A percentile compares a stretch with the other conserved stretches of the same genome.
phyloP scores from a whole-genome alignment of 1,284 basidiomycete species.

The Trametes polyzona region DNA sequence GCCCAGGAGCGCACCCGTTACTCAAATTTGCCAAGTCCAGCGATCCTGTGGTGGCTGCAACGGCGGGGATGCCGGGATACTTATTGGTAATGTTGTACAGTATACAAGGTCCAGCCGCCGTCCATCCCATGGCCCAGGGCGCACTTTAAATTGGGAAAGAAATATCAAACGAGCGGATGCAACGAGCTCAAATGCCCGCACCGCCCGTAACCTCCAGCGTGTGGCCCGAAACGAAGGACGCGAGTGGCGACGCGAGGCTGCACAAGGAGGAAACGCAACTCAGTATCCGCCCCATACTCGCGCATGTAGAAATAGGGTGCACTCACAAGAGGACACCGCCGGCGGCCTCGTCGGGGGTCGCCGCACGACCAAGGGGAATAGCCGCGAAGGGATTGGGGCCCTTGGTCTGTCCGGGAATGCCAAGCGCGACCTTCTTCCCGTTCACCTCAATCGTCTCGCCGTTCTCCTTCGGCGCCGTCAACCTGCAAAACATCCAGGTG shows the following conservation, averaged over 20 bases:
- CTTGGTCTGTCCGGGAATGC: slow-evolving; percentile 60
- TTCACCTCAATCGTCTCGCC: slow-evolving; percentile 80
- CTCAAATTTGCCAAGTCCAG: too few species aligned
- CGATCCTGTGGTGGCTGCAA: too few species aligned
- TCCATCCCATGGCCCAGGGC: not conserved
- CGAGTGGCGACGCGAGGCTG: slow-evolving; percentile 76
- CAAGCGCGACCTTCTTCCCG: slow-evolving; percentile 83
- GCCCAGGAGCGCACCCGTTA: too few species aligned
- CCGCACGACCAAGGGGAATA: slow-evolving; percentile 81
- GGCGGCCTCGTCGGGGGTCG: slow-evolving; percentile 78
- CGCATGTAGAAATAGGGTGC: not conserved
- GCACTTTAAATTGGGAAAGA: not conserved
- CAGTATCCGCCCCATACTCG: slow-evolving; percentile 3
- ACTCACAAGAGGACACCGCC: slow-evolving; percentile 73
- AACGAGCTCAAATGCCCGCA: slow-evolving; percentile 57
- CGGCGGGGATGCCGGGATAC: not conserved
- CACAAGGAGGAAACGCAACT: slow-evolving; percentile 1
- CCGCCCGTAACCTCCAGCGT: slow-evolving; percentile 84
- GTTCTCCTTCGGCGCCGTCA: slow-evolving; percentile 66
- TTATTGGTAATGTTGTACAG: slow-evolving; percentile 9
- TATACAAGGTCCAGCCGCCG: slow-evolving; percentile 6
- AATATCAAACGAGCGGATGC: not conserved
- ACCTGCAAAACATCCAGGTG: slow-evolving; percentile 13
- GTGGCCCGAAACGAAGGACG: slow-evolving; percentile 82
- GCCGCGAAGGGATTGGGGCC: slow-evolving; percentile 39